Evolutionary conservation across 208 protist genomes (phyloP).

Genomic region (Blechomonas ayalai): DNA sequence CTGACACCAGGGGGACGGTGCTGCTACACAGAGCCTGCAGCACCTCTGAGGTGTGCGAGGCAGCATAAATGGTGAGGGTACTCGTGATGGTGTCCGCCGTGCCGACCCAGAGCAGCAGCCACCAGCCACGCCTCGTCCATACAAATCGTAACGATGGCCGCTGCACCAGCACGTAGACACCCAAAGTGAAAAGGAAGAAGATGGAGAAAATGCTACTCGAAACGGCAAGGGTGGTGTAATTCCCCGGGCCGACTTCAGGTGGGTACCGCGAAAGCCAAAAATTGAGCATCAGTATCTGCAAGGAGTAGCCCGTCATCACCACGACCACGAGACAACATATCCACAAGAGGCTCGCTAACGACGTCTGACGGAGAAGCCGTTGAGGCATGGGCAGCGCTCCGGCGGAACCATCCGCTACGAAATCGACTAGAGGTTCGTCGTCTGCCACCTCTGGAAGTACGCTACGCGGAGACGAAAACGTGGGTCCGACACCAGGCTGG

Average conservation of each 20-base stretch:
- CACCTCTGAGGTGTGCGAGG: constrained; percentile 45
- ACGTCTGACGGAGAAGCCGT: background rate
- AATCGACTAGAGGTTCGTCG: too few relatives aligned
- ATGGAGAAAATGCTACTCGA: constrained; percentile 45
- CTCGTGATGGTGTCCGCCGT: constrained; percentile 40
- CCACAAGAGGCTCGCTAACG: constrained; percentile 21
- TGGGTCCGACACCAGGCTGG: too few relatives aligned
- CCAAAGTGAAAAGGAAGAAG: constrained; percentile 54
- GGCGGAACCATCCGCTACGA: too few relatives aligned
- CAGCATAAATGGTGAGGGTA: constrained; percentile 44
- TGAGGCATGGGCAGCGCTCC: background rate
- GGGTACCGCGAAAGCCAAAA: constrained; percentile 72
- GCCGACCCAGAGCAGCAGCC: constrained; percentile 30
- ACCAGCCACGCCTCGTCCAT: constrained; percentile 13
- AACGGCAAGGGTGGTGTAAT: constrained; percentile 74
- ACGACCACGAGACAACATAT: constrained; percentile 37
- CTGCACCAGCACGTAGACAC: constrained; percentile 33
- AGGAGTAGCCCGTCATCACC: constrained; percentile 56
- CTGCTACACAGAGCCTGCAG: constrained; percentile 51
- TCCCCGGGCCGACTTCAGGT: constrained; percentile 28
- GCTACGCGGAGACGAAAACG: too few relatives aligned
- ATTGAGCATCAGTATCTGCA: constrained; percentile 77
- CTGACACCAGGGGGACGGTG: constrained; percentile 38
- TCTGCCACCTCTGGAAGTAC: too few relatives aligned
- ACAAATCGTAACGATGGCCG: constrained; percentile 30